phyloP scores from a whole-genome alignment of 2,329 filamentous ascomycete species.

The Trichoderma gracile region DNA sequence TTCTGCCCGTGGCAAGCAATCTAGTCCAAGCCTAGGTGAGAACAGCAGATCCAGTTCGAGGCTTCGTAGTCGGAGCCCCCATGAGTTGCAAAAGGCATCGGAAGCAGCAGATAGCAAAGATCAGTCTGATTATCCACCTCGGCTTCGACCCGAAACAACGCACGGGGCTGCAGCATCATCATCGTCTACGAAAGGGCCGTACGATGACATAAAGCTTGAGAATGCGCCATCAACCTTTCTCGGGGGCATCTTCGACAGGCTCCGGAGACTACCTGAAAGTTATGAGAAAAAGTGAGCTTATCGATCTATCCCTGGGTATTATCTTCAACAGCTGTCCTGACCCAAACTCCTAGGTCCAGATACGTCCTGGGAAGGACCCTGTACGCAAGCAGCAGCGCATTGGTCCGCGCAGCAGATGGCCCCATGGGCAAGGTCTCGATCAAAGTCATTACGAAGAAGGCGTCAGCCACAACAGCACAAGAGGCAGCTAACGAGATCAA shows the following conservation, averaged over 20 bases:
- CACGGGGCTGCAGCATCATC: background rate
- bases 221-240: background rate
- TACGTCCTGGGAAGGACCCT: background rate
- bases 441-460: background rate
- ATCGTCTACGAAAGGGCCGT: background rate
- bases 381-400: background rate
- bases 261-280: background rate
- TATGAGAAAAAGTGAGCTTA: background rate
- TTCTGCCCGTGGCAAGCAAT: background rate
- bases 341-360: background rate
- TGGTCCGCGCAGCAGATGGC: background rate
- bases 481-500: background rate
- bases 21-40: too few relatives aligned
- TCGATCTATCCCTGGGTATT: fast-evolving
- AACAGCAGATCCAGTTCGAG: too few relatives aligned
- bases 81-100: background rate
- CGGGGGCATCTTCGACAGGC: background rate
- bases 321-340: background rate
- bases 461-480: background rate
- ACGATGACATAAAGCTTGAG: background rate
- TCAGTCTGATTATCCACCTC: background rate
- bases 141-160: background rate
- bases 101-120: background rate
- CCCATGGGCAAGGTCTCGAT: background rate
- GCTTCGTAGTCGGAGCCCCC: too few relatives aligned